Percentiles rank a stretch among this genome's conserved stretches.
Evolutionary conservation across 139 green algal genomes (phyloP).

Genomic region (Chlamydomonas sp.): DNA sequence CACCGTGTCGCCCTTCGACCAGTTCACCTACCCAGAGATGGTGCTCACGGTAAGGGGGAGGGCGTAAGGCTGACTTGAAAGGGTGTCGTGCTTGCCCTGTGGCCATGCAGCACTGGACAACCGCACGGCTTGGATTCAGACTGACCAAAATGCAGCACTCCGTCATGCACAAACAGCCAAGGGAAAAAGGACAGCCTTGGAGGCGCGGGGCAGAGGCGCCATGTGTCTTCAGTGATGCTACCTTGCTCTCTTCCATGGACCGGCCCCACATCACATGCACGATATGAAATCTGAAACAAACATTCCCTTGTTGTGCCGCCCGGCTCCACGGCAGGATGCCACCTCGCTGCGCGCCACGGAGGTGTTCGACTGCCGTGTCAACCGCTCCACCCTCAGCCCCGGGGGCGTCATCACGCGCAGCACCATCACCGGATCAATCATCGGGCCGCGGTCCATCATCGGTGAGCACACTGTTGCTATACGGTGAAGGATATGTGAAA

Average conservation of each 20-base stretch:
- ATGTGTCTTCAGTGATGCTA: not conserved
- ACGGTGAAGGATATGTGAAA: no score
- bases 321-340: not conserved
- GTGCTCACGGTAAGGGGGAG: slow-evolving; percentile 9
- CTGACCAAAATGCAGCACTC: no score
- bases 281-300: no score
- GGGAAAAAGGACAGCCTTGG: not conserved
- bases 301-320: no score
- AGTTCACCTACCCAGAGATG: slow-evolving; percentile 20
- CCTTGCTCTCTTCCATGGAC: not conserved
- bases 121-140: no score
- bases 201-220: not conserved
- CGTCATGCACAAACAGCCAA: no score
- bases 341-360: slow-evolving; percentile 16
- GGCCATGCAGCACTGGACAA: no score
- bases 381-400: not conserved
- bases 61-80: not conserved
- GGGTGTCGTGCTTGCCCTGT: no score
- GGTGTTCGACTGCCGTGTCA: not conserved
- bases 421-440: slow-evolving; percentile 47
- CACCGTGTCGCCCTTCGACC: slow-evolving; percentile 13
- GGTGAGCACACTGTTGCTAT: slow-evolving; percentile 47
- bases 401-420: not conserved
- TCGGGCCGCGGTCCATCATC: slow-evolving; percentile 74
- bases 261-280: no score